Conservation (phyloP, 192 early-diverging fungal genomes). For the Mortierella hygrophila region DNA sequence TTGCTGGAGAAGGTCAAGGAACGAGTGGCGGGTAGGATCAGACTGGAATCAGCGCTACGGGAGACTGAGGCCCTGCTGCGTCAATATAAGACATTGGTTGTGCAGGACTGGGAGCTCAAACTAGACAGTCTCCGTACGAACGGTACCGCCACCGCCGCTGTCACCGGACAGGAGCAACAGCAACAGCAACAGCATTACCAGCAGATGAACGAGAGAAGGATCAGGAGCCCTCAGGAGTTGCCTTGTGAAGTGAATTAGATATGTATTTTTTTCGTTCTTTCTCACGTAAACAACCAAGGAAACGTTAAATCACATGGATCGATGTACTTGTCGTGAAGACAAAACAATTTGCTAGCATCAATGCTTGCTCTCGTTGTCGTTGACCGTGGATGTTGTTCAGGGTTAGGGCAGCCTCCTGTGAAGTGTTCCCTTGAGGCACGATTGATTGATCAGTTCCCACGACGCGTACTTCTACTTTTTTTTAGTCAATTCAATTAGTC, state of each 20-base stretch:
- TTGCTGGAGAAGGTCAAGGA: neutral
- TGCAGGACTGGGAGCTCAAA: constrained; percentile 4
- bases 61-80: neutral
- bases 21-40: neutral
- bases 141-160: neutral
- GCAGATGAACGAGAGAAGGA: neutral
- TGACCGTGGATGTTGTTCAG: no score
- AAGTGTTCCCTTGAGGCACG: no score
- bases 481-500: no score
- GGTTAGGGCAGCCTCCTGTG: no score
- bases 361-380: no score
- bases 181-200: neutral
- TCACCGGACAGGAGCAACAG: neutral
- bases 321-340: no score
- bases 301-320: no score
- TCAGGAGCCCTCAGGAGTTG: neutral
- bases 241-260: neutral
- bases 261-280: no score
- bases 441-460: no score
- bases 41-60: neutral
- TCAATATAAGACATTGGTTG: neutral
- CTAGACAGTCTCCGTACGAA: neutral
- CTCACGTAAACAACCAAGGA: no score
- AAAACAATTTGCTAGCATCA: no score
- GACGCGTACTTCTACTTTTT: no score